These are phyloP conservation scores for Lepidium aucheri DNA, from an alignment of 345 rosid species.

Conservation along the genomic window DNA sequence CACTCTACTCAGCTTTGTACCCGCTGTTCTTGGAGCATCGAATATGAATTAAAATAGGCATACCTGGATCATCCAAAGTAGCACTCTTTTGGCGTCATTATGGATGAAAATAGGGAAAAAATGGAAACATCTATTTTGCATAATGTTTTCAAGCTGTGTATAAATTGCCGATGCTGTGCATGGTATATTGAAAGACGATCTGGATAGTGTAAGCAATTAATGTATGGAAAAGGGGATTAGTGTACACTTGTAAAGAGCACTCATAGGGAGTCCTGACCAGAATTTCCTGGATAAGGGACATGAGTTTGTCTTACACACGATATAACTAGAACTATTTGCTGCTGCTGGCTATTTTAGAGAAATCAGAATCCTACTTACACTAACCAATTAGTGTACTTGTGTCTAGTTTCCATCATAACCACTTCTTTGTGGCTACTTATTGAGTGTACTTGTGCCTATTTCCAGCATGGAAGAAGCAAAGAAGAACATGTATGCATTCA, in stretches of 20 bases:
- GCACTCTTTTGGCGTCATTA: not conserved
- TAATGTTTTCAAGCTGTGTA: not conserved
- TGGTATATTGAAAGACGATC: too few species aligned
- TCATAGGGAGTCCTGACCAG: not conserved
- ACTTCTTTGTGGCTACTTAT: not conserved
- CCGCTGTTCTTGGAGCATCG: not conserved
- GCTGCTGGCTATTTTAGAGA: not conserved
- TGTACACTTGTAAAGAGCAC: not conserved
- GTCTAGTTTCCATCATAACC: constrained; percentile 20
- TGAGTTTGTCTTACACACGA: not conserved
- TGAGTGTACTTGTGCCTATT: not conserved
- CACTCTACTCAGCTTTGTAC: not conserved
- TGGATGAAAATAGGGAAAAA: not conserved
- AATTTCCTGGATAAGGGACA: not conserved
- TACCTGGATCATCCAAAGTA: not conserved
- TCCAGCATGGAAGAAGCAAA: constrained; percentile 94
- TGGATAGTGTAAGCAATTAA: not conserved
- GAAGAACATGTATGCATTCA: constrained; percentile 93
- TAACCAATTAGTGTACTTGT: not conserved
- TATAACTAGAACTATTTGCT: not conserved
- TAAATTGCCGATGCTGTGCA: not conserved
- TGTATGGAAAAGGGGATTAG: not conserved
- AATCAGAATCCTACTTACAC: not conserved
- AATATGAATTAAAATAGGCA: not conserved
- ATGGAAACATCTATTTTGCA: not conserved